A percentile compares a stretch with the other conserved stretches of the same genome.
Conservation (phyloP, 352 stramenopile genomes). For the Pythium insidiosum region DNA sequence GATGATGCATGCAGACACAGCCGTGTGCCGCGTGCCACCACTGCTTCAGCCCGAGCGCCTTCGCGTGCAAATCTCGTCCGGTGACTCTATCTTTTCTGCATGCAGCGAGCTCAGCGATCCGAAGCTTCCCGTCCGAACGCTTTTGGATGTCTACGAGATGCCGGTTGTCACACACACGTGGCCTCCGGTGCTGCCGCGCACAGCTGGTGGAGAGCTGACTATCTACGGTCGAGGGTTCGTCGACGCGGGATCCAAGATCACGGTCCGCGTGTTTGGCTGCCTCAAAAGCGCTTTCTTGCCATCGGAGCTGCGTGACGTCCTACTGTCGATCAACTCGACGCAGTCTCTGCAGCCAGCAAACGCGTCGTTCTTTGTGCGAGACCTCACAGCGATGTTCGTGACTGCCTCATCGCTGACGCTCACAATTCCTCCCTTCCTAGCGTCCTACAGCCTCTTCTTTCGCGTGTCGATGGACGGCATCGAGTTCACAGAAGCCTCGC, state of each 20-base stretch:
- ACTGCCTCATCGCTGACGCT: conserved; percentile 30
- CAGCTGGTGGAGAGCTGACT: conserved; percentile 36
- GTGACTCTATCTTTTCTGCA: conserved; percentile 39
- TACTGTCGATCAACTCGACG: conserved; percentile 25
- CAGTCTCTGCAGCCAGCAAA: conserved; percentile 16
- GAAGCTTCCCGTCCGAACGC: not conserved
- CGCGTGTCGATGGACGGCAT: conserved; percentile 45
- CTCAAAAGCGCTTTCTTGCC: not conserved
- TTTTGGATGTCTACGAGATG: conserved; percentile 40
- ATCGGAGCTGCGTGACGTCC: not conserved
- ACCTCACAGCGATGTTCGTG: conserved; percentile 30
- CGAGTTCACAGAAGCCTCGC: conserved; percentile 32
- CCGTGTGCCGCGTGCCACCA: conserved; percentile 22
- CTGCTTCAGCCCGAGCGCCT: conserved; percentile 26
- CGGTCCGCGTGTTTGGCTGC: conserved; percentile 43
- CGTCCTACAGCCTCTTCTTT: conserved; percentile 58
- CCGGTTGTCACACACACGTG: conserved; percentile 28
- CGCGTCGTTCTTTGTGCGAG: conserved; percentile 31
- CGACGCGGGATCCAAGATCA: conserved; percentile 14
- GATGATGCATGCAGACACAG: conserved; percentile 32
- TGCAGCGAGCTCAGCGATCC: conserved; percentile 7
- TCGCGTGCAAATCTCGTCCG: conserved; percentile 54
- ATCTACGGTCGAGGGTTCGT: conserved; percentile 42
- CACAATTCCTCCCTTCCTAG: conserved; percentile 31
- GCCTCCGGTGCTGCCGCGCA: conserved; percentile 46